Conservation (phyloP, 768 basidiomycete species). For the Termitomyces sp. region DNA sequence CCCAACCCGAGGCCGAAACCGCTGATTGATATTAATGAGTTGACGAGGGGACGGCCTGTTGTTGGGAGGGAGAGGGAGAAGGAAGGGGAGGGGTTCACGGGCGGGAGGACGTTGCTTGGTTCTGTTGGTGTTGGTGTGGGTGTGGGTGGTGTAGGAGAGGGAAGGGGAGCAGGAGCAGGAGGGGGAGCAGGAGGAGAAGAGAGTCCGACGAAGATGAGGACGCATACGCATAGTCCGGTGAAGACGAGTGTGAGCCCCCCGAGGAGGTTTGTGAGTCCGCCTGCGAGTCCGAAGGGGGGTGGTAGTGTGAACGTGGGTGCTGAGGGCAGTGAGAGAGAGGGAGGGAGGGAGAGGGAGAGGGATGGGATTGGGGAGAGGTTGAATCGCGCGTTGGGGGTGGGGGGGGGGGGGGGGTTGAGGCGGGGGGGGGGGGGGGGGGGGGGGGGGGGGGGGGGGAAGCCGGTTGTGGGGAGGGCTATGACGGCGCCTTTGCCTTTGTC, state of each 20-base stretch:
- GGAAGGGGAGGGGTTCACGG: conserved; percentile 36
- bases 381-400: conserved; percentile 26
- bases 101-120: conserved; percentile 29
- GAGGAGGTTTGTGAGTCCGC: conserved; percentile 34
- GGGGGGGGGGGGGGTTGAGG: not conserved
- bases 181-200: no score
- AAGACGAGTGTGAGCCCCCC: conserved; percentile 27
- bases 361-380: conserved; percentile 44
- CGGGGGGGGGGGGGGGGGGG: not conserved
- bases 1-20: conserved; percentile 32
- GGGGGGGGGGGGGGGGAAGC: not conserved
- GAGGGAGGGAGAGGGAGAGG: conserved; percentile 25
- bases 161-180: not conserved
- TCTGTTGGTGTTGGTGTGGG: no score
- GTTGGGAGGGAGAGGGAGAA: conserved; percentile 17
- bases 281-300: conserved; percentile 31
- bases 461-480: no score
- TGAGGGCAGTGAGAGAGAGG: not conserved
- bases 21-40: conserved; percentile 49
- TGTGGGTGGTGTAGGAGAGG: not conserved
- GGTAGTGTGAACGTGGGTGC: not conserved
- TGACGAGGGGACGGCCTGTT: conserved; percentile 26
- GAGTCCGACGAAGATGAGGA: conserved; percentile 4
- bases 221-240: conserved; percentile 17
- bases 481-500: not conserved